These are phyloP conservation scores for Melocanna baccifera DNA, from an alignment of 176 grass and related monocot genomes.

Conservation along the genomic window DNA sequence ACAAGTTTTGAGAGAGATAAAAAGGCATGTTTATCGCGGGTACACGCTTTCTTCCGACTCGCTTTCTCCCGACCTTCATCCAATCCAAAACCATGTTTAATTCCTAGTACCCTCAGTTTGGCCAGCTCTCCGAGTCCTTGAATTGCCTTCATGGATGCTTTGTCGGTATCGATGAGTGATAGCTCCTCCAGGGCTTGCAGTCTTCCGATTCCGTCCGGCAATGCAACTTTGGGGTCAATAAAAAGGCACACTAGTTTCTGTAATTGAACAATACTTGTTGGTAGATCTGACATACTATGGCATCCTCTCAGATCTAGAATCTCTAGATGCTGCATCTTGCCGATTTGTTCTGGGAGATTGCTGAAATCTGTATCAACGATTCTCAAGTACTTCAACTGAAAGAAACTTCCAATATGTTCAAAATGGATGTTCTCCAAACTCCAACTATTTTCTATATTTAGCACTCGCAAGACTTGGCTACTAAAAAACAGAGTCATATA, in stretches of 20 bases:
- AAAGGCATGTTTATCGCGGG: no score
- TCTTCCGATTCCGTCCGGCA: not conserved
- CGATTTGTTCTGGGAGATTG: not conserved
- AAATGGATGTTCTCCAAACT: not conserved
- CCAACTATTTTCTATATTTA: not conserved
- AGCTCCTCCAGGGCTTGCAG: not conserved
- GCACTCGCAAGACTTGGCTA: not conserved
- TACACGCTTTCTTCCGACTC: no score
- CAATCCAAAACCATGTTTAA: no score
- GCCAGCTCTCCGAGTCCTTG: not conserved
- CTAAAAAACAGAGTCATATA: not conserved
- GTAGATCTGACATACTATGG: fast-evolving
- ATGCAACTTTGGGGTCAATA: fast-evolving
- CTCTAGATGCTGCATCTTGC: no score
- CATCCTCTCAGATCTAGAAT: no score
- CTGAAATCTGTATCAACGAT: not conserved
- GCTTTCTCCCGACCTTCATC: no score
- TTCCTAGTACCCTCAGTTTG: not conserved
- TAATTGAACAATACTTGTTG: no score
- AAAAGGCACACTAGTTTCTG: not conserved
- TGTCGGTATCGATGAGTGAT: fast-evolving
- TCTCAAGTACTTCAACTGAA: not conserved
- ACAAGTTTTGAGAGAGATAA: no score
- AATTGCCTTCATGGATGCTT: not conserved
- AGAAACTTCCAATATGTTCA: not conserved